Percentiles rank a stretch among this genome's conserved stretches.
Conservation (phyloP, 2,329 filamentous ascomycete genomes). For the Fusarium sp. region DNA sequence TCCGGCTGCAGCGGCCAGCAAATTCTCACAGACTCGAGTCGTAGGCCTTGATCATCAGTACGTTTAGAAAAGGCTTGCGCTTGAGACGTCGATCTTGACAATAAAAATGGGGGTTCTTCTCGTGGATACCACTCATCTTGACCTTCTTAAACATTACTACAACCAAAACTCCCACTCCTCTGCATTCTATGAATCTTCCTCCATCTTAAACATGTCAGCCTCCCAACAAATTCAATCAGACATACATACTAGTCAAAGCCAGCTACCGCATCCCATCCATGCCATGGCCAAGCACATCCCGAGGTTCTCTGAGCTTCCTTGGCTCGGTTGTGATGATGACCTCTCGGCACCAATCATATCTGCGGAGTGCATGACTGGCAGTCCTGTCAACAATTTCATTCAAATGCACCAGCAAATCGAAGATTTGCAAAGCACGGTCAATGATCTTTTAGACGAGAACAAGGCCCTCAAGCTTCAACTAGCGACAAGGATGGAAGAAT, state of each 20-base stretch:
- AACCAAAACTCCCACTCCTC: background rate
- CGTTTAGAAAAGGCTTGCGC: background rate
- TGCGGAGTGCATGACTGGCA: no score
- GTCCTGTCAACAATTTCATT: background rate
- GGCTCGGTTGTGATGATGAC: background rate
- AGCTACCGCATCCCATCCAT: background rate
- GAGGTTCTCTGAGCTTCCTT: no score
- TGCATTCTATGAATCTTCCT: background rate
- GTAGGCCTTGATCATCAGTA: no score
- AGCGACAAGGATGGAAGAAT: background rate
- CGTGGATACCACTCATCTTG: background rate
- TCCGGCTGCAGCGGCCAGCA: background rate
- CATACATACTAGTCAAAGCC: background rate
- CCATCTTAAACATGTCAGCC: background rate
- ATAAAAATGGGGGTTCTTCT: background rate
- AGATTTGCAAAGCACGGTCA: background rate
- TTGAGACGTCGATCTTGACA: background rate
- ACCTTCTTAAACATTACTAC: no score
- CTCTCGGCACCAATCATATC: background rate
- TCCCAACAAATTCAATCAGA: background rate
- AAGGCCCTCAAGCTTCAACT: background rate
- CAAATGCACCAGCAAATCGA: background rate
- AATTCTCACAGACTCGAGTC: accelerated
- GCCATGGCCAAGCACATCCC: background rate
- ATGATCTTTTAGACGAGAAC: background rate